Conservation (phyloP, 805 yeast genomes). For the Metschnikowia koreensis region DNA sequence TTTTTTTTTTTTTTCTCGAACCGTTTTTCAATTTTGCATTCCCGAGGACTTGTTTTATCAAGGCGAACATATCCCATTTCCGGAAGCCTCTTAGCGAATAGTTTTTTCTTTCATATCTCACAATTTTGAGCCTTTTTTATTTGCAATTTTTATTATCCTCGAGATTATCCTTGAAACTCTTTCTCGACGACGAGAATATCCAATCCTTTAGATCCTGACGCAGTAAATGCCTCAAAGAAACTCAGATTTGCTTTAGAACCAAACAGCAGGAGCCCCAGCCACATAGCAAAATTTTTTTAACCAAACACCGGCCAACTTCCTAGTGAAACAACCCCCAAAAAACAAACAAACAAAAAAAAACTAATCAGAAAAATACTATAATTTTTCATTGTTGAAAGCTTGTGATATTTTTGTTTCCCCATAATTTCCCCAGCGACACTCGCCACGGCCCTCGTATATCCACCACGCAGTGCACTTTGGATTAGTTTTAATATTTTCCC, state of each 20-base stretch:
- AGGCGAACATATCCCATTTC: not conserved
- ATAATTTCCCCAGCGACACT: not conserved
- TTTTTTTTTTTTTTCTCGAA: not conserved
- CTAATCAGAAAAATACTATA: no score
- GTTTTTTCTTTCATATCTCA: not conserved
- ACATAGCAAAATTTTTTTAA: not conserved
- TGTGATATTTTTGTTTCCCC: not conserved
- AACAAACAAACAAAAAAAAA: not conserved
- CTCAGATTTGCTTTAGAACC: not conserved
- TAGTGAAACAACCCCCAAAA: not conserved
- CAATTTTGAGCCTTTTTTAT: no score
- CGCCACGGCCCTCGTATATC: not conserved
- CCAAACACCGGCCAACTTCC: no score
- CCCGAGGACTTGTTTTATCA: not conserved
- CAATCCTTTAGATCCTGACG: not conserved
- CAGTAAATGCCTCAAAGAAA: constrained; percentile 3
- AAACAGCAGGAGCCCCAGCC: not conserved
- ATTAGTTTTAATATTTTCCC: no score
- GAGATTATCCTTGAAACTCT: not conserved
- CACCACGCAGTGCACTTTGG: not conserved
- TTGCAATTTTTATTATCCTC: no score
- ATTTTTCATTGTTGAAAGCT: no score
- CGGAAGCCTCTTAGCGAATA: not conserved
- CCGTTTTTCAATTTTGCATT: not conserved
- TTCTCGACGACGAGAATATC: not conserved